phyloP scores from a whole-genome alignment of 345 rosid genomes.

The Schrenkiella parvula region DNA sequence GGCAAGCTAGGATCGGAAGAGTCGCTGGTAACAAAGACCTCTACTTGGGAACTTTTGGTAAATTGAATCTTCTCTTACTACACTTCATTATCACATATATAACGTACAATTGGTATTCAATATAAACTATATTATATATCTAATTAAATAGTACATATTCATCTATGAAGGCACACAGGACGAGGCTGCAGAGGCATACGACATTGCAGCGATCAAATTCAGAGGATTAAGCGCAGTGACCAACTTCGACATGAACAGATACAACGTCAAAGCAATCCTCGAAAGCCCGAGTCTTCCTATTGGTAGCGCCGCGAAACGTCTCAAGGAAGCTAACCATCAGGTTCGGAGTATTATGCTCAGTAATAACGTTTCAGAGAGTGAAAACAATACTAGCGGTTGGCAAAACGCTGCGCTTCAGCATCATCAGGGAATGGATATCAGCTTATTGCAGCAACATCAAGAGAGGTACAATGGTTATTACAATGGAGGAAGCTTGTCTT shows the following conservation, averaged over 20 bases:
- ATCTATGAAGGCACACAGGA: constrained; percentile 66
- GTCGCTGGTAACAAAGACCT: constrained; percentile 98
- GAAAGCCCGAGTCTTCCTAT: constrained; percentile 77
- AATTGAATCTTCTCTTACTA: neutral
- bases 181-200: constrained; percentile 99
- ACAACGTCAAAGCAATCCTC: constrained; percentile 76
- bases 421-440: constrained; percentile 30
- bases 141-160: neutral
- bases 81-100: neutral
- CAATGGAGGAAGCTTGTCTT: constrained; percentile 26
- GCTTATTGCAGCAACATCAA: constrained; percentile 42
- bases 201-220: constrained; percentile 92
- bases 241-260: constrained; percentile 90
- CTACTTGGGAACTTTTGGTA: constrained; percentile 90
- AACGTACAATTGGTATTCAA: neutral
- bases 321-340: constrained; percentile 22
- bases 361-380: constrained; percentile 13
- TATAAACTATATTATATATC: neutral
- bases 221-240: constrained; percentile 94
- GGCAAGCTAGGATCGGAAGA: constrained; percentile 99
- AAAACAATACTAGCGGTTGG: constrained; percentile 28
- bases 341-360: constrained; percentile 13
- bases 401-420: constrained; percentile 47
- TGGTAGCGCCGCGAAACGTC: constrained; percentile 69
- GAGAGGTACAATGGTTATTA: constrained; percentile 27